phyloP scores from a whole-genome alignment of 2,329 filamentous ascomycete genomes.

The Hirsutella minnesotensis region DNA sequence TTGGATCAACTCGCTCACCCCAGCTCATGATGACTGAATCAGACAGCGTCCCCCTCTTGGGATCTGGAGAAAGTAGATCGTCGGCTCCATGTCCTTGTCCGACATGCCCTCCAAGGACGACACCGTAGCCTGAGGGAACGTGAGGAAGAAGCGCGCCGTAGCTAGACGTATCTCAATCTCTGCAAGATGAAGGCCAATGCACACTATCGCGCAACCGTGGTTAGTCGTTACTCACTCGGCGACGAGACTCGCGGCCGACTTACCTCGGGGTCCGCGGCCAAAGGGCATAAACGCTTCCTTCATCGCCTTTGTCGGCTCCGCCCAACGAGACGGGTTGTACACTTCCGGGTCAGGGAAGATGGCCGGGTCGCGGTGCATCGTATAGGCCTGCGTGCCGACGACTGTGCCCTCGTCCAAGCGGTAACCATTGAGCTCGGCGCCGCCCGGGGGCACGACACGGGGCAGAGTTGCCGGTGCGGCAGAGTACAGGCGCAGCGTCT shows the following conservation, averaged over 20 bases:
- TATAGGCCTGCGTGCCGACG: constrained; percentile 31
- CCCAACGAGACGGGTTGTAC: constrained; percentile 9
- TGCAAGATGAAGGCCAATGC: constrained; percentile 46
- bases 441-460: constrained; percentile 25
- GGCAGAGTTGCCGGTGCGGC: constrained; percentile 27
- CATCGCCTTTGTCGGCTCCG: constrained; percentile 20
- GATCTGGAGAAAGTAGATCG: constrained; percentile 19
- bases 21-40: constrained; percentile 12
- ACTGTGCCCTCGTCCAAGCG: constrained; percentile 26
- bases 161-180: constrained; percentile 42
- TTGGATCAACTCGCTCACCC: no score
- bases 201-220: no score
- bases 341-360: constrained; percentile 27
- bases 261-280: constrained; percentile 36
- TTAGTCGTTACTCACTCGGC: no score
- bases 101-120: constrained; percentile 21
- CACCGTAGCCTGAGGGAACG: constrained; percentile 24
- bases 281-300: constrained; percentile 40
- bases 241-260: no score
- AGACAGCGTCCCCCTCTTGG: constrained; percentile 20
- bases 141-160: constrained; percentile 37
- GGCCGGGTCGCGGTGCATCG: constrained; percentile 29
- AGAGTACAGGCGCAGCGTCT: constrained; percentile 31
- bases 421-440: constrained; percentile 24
- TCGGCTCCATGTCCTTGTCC: constrained; percentile 22